These are phyloP conservation scores for Coemansia sp. DNA, from an alignment of 192 early-diverging fungal genomes.

Conservation along the genomic window DNA sequence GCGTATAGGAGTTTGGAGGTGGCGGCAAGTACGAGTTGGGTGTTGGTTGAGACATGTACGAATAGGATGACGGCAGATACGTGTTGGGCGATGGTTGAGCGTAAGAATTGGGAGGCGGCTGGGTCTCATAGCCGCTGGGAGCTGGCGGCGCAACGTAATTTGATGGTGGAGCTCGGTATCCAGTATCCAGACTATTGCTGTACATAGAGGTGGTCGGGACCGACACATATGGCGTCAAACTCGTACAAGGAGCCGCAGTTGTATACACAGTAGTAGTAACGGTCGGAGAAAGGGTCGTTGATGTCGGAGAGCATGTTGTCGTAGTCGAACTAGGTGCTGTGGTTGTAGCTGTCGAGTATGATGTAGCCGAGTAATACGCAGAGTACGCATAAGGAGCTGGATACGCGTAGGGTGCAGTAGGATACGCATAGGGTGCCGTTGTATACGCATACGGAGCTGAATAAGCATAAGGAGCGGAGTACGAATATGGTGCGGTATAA, in stretches of 20 bases:
- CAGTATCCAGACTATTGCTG: neutral
- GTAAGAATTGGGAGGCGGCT: neutral
- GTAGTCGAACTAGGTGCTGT: neutral
- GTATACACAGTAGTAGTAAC: slow-evolving; percentile 2
- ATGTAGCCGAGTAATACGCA: neutral
- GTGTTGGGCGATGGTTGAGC: neutral
- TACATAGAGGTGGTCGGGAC: neutral
- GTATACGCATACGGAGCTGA: neutral
- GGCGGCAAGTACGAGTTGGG: neutral
- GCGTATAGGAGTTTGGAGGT: neutral
- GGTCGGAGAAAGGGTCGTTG: neutral
- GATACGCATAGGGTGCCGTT: neutral
- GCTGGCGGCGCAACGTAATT: neutral
- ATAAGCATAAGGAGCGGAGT: neutral
- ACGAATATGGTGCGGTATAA: neutral
- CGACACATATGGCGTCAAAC: neutral
- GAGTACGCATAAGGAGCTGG: neutral
- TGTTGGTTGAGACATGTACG: neutral
- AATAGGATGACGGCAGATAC: neutral
- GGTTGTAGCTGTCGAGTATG: neutral
- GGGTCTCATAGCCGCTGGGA: neutral
- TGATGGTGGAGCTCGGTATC: neutral
- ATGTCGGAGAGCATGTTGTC: neutral
- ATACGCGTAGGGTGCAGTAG: neutral
- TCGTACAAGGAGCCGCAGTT: neutral